Base-by-base conservation (phyloP, 192 early-diverging fungal genomes). In the Coemansia sp. region DNA sequence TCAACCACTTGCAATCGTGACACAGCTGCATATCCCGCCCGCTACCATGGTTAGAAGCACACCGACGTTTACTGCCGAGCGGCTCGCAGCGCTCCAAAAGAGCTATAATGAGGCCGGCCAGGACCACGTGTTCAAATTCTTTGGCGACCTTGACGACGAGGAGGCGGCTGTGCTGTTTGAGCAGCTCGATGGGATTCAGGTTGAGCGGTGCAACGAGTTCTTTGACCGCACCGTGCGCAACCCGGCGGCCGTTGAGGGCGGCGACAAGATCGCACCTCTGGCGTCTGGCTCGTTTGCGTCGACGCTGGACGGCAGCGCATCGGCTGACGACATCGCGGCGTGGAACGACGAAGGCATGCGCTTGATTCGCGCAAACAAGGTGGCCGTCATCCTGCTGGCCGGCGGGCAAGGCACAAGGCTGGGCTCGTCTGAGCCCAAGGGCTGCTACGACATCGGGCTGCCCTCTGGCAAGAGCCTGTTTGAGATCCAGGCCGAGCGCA, bases 401-500 rank as follows among this genome's bases (percentile, higher is more conserved):
- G 93, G 93, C 76, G 93, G 93, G 23, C 93, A 95, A 84, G 93
- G 93, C 64, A 91, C 93, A 44, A 87, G 92, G 64, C 86, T 91
- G 68, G 95, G 91, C 28, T 94, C 91, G 39, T 85, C 88, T 2
- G 91, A 81, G 23, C 95, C 95, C 60, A 96, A 95, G 84, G 96
- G 96, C 40, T 97, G 95, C 81, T 99, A 98, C 75, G 88, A 99
- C 79, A 96, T 99, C 68, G 76, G 85, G 28, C 86, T 99, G 42
- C 96, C 95, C 23, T 96, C 94, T 13, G 69, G 86, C 52, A 97
- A 94, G 83, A 86, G 87, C 32, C 87, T 99, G 59, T 99, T 99
- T 85, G 92, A 93, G 68, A 81, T 99, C 63, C 97, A 99, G 84
- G 97, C 92, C 16, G 92, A 96, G 84, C 91, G 97, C 57, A 97